Conservation (phyloP, 2,329 filamentous ascomycete genomes). For the Alternaria sp. region DNA sequence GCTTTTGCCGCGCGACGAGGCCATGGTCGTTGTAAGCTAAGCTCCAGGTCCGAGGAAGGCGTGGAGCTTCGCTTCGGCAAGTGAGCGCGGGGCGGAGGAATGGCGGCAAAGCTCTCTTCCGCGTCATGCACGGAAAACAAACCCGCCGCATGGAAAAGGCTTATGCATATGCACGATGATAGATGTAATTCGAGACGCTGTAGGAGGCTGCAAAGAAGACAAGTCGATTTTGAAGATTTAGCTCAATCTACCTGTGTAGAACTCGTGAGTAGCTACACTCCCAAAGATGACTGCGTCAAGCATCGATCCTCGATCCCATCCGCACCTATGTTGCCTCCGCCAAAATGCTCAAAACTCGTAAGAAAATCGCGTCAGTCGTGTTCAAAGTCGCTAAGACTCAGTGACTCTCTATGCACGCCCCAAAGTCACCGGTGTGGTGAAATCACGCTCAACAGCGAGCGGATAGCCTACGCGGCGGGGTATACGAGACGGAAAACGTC, state of each 20-base stretch:
- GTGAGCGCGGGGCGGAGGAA: constrained; percentile 35
- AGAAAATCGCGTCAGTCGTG: constrained; percentile 5
- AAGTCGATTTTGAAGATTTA: background rate
- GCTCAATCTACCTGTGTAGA: background rate
- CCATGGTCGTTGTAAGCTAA: constrained; percentile 34
- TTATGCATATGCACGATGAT: constrained; percentile 8
- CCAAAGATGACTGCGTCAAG: background rate
- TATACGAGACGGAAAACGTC: constrained; percentile 94
- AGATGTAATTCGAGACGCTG: background rate
- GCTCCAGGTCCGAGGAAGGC: constrained; percentile 28
- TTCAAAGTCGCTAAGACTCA: constrained; percentile 3
- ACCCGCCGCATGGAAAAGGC: constrained; percentile 12
- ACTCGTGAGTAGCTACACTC: background rate
- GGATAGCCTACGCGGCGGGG: constrained; percentile 47
- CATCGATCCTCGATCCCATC: constrained; percentile 2
- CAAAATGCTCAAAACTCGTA: constrained; percentile 20
- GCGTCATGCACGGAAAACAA: constrained; percentile 21
- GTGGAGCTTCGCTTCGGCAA: constrained; percentile 43
- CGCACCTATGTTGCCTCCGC: constrained; percentile 10
- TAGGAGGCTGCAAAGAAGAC: background rate
- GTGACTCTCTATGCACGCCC: background rate
- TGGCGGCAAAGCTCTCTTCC: constrained; percentile 36
- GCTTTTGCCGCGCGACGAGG: constrained; percentile 16
- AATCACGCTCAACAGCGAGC: background rate
- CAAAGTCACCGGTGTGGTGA: background rate